phyloP scores from a whole-genome alignment of 2,329 filamentous ascomycete genomes.

The Pseudocercospora macadamiae region DNA sequence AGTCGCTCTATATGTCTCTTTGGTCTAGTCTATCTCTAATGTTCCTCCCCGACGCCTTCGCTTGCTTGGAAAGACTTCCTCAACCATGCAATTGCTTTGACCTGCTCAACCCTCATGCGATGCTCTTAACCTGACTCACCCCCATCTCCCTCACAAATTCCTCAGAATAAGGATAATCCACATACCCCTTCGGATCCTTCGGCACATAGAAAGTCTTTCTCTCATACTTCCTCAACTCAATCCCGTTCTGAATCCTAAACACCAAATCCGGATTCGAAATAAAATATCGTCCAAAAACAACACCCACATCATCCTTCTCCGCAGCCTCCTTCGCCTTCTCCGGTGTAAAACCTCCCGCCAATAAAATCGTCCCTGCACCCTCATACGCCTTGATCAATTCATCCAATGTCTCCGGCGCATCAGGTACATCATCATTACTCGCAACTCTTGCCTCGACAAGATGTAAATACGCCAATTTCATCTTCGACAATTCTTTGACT shows the following conservation, averaged over 20 bases:
- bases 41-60: neutral
- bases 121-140: neutral
- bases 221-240: constrained; percentile 26
- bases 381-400: constrained; percentile 52
- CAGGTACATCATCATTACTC: constrained; percentile 46
- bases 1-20: neutral
- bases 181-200: neutral
- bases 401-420: constrained; percentile 42
- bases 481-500: constrained; percentile 50
- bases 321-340: constrained; percentile 40
- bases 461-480: constrained; percentile 64
- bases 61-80: neutral
- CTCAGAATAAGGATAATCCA: neutral
- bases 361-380: constrained; percentile 50
- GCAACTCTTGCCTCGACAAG: constrained; percentile 61
- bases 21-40: neutral
- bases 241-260: constrained; percentile 46
- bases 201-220: neutral
- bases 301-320: constrained; percentile 41
- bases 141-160: neutral
- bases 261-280: constrained; percentile 54
- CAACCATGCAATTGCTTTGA: neutral
- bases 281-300: constrained; percentile 54
- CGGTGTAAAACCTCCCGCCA: constrained; percentile 48
- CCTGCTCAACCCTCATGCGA: neutral